Base-by-base conservation (phyloP, 495 filamentous ascomycete genomes). In the Aspergillus ellipticus region DNA sequence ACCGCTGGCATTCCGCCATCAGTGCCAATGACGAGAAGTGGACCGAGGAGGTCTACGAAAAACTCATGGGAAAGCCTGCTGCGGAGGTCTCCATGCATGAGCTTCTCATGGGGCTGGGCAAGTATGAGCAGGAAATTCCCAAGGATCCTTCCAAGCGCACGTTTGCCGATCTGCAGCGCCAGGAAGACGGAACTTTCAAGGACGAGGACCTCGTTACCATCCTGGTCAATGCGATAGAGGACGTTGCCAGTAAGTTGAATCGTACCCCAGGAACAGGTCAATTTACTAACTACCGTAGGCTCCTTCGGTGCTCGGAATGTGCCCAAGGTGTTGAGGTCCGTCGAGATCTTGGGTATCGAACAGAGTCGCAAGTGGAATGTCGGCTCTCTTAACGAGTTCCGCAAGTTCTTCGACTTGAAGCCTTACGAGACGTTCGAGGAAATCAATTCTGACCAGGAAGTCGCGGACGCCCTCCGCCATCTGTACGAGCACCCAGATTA, bases 1-100 rank as follows among this genome's bases (percentile, higher is more conserved):
- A 89, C 60, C 81, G 86, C 45, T 89, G 86, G 82, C 86, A 89
- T 68, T 84, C 85, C 13, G 73, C 80, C 20, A 77, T 87, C 26
- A 84, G 83, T 41, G 70, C 80, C 33, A 73, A 75, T 5, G 86
- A 89, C 59, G 85, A 85, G 61, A 75, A 80, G 61, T 89, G 85
- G 84, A 87, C 83, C 16, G 73, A 84, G 58, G 63, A 80, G 9
- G 65, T 87, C 19, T 86, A 81, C 60, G 67, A 76, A 16, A 68
- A 74, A 9, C 65, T 78, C 8, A 80, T 83, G 58, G 79, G 77
- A 19, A 86, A 84, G 66, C 69, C 84, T 20, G 75, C 80, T 1
- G 68, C 76, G 22, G 74, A 84, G 28, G 66, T 87, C 15, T 72
- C 73, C 21, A 63, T 78, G 26, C 74, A 66, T 0, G 74, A 83